phyloP scores from a whole-genome alignment of 2,329 filamentous ascomycete species.

The Calonectria hongkongensis region DNA sequence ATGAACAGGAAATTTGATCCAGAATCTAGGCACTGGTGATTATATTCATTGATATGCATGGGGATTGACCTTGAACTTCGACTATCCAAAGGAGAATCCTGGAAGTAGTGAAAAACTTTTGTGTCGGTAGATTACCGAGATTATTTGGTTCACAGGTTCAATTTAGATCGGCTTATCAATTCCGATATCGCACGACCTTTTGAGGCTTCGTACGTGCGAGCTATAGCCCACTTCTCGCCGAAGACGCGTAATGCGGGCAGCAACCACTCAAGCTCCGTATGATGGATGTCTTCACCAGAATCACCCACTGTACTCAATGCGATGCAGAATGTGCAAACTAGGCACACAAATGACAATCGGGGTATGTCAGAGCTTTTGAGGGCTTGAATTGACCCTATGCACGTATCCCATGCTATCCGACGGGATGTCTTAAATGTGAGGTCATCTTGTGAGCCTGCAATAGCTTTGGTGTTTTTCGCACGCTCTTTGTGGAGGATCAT shows the following conservation, averaged over 20 bases:
- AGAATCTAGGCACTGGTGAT: too few relatives aligned
- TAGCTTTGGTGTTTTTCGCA: not conserved
- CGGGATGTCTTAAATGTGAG: not conserved
- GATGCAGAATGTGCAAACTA: not conserved
- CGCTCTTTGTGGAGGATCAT: not conserved
- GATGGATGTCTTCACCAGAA: not conserved
- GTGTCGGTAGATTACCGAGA: not conserved
- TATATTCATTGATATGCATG: too few relatives aligned
- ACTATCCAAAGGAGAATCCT: too few relatives aligned
- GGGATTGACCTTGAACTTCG: too few relatives aligned
- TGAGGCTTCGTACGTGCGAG: not conserved
- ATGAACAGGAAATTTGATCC: not conserved
- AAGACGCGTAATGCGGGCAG: not conserved
- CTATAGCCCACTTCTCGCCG: not conserved
- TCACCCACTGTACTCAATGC: not conserved
- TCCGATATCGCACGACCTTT: too few relatives aligned
- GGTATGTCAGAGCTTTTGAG: not conserved
- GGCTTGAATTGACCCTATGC: not conserved
- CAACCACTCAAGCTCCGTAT: not conserved
- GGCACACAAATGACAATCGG: not conserved
- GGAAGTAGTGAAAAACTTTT: not conserved
- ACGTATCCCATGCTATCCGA: constrained; percentile 10
- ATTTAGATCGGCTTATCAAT: too few relatives aligned
- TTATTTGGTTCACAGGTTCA: too few relatives aligned
- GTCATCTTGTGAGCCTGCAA: not conserved